Percentiles rank a stretch among this genome's conserved stretches.
Evolutionary conservation across 129 eudicot genomes (phyloP).

Genomic region (Scalesia atractyloides): DNA sequence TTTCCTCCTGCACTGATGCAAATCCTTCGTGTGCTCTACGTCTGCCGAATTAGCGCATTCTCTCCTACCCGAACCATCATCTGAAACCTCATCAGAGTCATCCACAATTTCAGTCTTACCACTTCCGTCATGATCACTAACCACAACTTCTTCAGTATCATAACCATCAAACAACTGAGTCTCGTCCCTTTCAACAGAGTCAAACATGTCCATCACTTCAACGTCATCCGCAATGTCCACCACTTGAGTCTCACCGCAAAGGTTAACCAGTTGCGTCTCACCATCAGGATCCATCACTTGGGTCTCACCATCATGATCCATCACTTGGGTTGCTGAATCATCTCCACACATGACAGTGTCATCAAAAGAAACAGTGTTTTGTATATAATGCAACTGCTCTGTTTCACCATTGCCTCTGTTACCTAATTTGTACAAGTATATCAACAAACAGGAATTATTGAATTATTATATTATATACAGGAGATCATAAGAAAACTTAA

Average conservation of each 20-base stretch:
- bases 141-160: slow-evolving; percentile 52
- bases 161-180: slow-evolving; percentile 53
- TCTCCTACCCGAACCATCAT: slow-evolving; percentile 33
- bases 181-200: slow-evolving; percentile 18
- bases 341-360: slow-evolving; percentile 49
- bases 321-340: slow-evolving; percentile 54
- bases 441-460: no score
- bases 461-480: no score
- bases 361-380: slow-evolving; percentile 37
- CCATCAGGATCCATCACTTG: slow-evolving; percentile 36
- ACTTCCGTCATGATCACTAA: slow-evolving; percentile 44
- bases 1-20: slow-evolving; percentile 19
- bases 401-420: slow-evolving; percentile 21
- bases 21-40: neutral
- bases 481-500: no score
- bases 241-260: slow-evolving; percentile 60
- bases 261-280: slow-evolving; percentile 23
- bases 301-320: slow-evolving; percentile 49
- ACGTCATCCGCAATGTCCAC: slow-evolving; percentile 54
- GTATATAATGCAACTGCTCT: slow-evolving; percentile 23
- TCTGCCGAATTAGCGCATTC: neutral
- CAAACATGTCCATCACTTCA: slow-evolving; percentile 49
- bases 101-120: slow-evolving; percentile 41
- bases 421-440: slow-evolving; percentile 24
- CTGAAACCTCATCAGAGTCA: slow-evolving; percentile 46